A percentile compares a stretch with the other conserved stretches of the same genome.
Conservation (phyloP, 176 grass and related monocot genomes). For the Secale cereale region DNA sequence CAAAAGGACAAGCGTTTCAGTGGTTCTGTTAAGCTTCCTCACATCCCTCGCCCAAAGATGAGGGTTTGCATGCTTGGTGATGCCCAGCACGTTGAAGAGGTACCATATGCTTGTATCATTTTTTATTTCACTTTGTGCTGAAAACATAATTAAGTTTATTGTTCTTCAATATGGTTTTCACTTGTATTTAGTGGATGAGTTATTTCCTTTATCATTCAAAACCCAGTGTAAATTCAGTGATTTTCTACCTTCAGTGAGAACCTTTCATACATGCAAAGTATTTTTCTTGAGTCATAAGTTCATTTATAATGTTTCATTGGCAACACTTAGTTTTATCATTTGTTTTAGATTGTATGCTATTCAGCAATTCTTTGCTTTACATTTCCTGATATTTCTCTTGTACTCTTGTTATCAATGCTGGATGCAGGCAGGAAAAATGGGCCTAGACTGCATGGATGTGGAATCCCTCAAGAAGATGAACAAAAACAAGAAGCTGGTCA, state of each 20-base stretch:
- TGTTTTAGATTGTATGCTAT: neutral
- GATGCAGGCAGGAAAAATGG: constrained; percentile 63
- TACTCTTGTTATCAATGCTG: neutral
- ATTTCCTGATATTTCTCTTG: neutral
- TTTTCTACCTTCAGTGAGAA: neutral
- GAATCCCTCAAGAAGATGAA: constrained; percentile 91
- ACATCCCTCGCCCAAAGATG: constrained; percentile 79
- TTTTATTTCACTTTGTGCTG: neutral
- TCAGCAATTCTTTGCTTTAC: neutral
- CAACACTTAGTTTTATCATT: neutral
- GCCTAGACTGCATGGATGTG: constrained; percentile 83
- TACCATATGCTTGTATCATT: neutral
- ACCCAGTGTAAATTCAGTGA: neutral
- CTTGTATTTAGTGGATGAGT: neutral
- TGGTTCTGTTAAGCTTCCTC: constrained; percentile 59
- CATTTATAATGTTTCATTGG: neutral
- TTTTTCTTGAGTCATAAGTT: too few relatives aligned
- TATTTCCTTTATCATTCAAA: neutral
- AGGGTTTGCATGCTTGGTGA: constrained; percentile 84
- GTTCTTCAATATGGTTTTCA: neutral
- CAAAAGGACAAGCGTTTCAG: constrained; percentile 81
- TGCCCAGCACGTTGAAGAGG: constrained; percentile 74
- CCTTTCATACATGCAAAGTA: neutral
- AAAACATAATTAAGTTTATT: neutral
- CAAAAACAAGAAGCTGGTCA: constrained; percentile 95